These are phyloP conservation scores for Diaporthe australafricana DNA, from an alignment of 2,329 filamentous ascomycete genomes.

Conservation along the genomic window DNA sequence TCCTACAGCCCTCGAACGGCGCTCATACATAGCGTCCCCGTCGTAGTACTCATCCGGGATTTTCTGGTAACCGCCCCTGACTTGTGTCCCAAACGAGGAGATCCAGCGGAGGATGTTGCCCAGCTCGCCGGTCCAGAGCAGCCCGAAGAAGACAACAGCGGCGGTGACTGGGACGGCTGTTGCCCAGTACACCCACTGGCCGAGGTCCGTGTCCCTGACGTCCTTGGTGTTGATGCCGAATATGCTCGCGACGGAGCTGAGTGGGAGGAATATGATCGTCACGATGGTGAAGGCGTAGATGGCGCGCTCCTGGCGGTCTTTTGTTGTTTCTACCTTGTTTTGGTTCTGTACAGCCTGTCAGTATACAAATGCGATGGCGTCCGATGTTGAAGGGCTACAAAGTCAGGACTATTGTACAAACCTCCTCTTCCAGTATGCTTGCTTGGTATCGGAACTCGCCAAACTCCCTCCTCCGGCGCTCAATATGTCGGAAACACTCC, in stretches of 20 bases:
- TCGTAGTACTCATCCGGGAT: neutral
- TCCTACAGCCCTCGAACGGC: neutral
- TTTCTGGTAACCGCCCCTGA: neutral
- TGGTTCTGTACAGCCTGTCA: constrained; percentile 40
- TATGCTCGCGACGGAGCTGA: constrained; percentile 59
- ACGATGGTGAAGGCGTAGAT: constrained; percentile 63
- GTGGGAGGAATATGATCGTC: constrained; percentile 61
- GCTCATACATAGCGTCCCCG: neutral
- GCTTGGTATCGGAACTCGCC: constrained; percentile 43
- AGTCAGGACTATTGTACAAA: constrained; percentile 26
- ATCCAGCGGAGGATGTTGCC: constrained; percentile 46
- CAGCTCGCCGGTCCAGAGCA: constrained; percentile 58
- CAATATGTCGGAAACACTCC: constrained; percentile 53
- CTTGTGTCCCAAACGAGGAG: neutral
- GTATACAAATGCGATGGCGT: neutral
- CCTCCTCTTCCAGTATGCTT: constrained; percentile 44
- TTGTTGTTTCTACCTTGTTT: constrained; percentile 48
- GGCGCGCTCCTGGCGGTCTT: constrained; percentile 57
- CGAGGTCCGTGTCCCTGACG: constrained; percentile 41
- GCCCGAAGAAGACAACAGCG: constrained; percentile 51
- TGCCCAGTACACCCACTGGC: constrained; percentile 63
- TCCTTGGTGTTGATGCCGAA: constrained; percentile 67
- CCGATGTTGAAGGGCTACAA: neutral
- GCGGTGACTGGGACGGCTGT: constrained; percentile 59
- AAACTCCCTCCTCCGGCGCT: constrained; percentile 49